Percentiles rank a stretch among this genome's conserved stretches.
These are phyloP conservation scores for Letharia columbiana DNA, from an alignment of 495 filamentous ascomycete genomes.

Conservation along the genomic window DNA sequence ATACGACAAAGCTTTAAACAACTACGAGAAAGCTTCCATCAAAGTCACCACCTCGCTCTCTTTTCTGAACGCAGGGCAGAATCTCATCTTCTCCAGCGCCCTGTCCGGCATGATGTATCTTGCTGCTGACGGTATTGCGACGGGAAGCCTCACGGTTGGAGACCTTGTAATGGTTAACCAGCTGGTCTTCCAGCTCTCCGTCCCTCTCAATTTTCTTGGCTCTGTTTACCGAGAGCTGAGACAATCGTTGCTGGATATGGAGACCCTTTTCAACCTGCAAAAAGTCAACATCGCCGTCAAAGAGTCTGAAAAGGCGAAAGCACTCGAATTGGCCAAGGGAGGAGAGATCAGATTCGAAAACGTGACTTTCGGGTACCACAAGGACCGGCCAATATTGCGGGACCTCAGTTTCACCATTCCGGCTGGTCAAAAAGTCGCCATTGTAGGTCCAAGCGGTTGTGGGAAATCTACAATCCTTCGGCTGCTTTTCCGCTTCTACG, in stretches of 20 bases:
- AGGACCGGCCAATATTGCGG: constrained; percentile 77
- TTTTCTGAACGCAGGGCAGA: constrained; percentile 95
- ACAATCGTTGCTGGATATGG: constrained; percentile 94
- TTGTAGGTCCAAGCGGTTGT: constrained; percentile 91
- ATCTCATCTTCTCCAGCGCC: constrained; percentile 91
- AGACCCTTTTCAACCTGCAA: constrained; percentile 97
- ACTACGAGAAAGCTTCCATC: constrained; percentile 90
- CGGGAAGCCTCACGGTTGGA: constrained; percentile 76
- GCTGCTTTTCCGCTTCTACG: constrained; percentile 89
- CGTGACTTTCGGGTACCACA: constrained; percentile 86
- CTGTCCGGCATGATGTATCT: constrained; percentile 98
- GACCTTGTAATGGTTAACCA: constrained; percentile 98
- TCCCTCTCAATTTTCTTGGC: constrained; percentile 92
- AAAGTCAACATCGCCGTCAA: constrained; percentile 88
- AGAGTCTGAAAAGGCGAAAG: constrained; percentile 62
- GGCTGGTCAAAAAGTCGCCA: constrained; percentile 88
- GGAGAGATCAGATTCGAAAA: constrained; percentile 92
- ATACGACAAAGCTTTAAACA: constrained; percentile 77
- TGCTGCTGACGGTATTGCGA: constrained; percentile 78
- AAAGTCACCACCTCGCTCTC: constrained; percentile 91
- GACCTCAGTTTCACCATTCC: constrained; percentile 84
- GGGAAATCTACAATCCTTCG: constrained; percentile 91
- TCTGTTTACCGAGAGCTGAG: constrained; percentile 92
- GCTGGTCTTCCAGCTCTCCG: constrained; percentile 93
- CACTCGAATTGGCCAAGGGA: constrained; percentile 60